Percentiles rank a stretch among this genome's conserved stretches.
These are phyloP conservation scores for Lepiota subincarnata DNA, from an alignment of 768 basidiomycete species.

Conservation along the genomic window DNA sequence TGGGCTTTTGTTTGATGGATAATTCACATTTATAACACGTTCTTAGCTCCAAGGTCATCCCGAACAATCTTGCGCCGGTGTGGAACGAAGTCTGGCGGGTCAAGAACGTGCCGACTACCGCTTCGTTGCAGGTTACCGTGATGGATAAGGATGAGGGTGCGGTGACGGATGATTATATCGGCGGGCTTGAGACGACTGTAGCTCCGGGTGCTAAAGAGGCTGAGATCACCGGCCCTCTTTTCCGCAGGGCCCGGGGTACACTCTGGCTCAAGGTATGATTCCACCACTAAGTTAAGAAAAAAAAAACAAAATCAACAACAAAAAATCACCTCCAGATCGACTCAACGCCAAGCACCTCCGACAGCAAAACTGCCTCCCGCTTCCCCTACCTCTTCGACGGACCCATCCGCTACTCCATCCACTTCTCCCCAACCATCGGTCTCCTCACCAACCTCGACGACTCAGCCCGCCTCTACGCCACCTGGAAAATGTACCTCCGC, in stretches of 20 bases:
- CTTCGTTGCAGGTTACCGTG: constrained; percentile 56
- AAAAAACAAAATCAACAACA: background rate
- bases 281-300: too few relatives aligned
- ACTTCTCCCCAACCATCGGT: constrained; percentile 70
- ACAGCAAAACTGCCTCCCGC: constrained; percentile 24
- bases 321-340: constrained; percentile 68
- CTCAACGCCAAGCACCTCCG: constrained; percentile 38
- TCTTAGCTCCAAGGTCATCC: constrained; percentile 64
- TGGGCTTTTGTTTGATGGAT: background rate
- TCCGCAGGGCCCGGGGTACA: constrained; percentile 49
- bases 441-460: constrained; percentile 57
- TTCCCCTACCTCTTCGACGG: constrained; percentile 69
- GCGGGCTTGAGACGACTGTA: constrained; percentile 53
- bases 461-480: constrained; percentile 65
- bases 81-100: constrained; percentile 77
- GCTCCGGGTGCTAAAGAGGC: constrained; percentile 57
- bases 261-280: constrained; percentile 78
- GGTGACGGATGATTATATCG: constrained; percentile 59
- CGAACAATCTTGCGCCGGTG: constrained; percentile 53
- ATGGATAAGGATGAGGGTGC: constrained; percentile 63
- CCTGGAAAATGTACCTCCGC: constrained; percentile 73
- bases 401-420: constrained; percentile 66
- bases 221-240: constrained; percentile 52
- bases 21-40: too few relatives aligned
- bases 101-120: constrained; percentile 67